Evolutionary conservation across 2,329 filamentous ascomycete genomes (phyloP).

Genomic region (Colletotrichum lupini): DNA sequence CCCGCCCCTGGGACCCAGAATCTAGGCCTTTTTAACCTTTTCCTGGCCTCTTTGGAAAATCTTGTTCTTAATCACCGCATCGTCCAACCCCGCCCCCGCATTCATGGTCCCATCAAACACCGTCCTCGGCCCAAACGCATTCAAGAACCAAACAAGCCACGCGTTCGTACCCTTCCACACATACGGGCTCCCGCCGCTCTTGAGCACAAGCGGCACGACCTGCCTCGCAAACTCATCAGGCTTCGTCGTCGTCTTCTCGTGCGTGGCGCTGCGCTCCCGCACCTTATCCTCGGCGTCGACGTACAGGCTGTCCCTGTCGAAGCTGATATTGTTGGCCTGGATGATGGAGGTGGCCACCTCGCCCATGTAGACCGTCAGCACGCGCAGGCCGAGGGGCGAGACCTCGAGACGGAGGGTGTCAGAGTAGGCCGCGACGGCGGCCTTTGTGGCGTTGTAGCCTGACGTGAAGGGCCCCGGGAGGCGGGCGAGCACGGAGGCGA

Average conservation of each 20-base stretch:
- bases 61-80: background rate
- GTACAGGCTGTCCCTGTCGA: slow-evolving; percentile 16
- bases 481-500: slow-evolving; percentile 49
- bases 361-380: slow-evolving; percentile 48
- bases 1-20: no score
- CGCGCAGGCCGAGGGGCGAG: slow-evolving; percentile 49
- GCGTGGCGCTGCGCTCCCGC: background rate
- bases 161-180: slow-evolving; percentile 32
- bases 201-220: background rate
- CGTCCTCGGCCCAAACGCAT: slow-evolving; percentile 51
- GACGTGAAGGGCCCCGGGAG: slow-evolving; percentile 48
- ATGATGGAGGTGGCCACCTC: slow-evolving; percentile 17
- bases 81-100: background rate
- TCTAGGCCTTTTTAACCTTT: background rate
- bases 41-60: background rate
- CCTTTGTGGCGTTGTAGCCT: slow-evolving; percentile 56
- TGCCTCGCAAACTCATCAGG: slow-evolving; percentile 5
- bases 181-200: background rate
- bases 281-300: slow-evolving; percentile 8
- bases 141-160: slow-evolving; percentile 16
- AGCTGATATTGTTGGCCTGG: slow-evolving; percentile 1
- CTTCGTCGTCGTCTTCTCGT: background rate
- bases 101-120: slow-evolving; percentile 38
- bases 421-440: slow-evolving; percentile 52
- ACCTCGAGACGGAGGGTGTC: slow-evolving; percentile 50